Evolutionary conservation across 2,329 filamentous ascomycete species (phyloP).

Genomic region (Arthrobotrys sinensis): DNA sequence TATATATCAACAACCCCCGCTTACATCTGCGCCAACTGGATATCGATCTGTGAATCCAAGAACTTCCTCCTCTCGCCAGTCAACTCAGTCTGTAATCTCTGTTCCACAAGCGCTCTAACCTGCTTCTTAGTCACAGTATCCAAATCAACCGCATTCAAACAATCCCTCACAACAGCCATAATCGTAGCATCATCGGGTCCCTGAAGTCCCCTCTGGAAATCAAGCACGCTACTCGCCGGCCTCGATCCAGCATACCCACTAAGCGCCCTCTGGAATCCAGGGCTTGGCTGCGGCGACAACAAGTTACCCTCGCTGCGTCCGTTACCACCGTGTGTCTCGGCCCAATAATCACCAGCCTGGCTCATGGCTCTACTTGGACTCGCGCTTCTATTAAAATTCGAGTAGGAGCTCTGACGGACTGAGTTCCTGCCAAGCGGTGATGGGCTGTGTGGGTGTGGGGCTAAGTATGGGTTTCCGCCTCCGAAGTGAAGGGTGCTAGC

Average conservation of each 20-base stretch:
- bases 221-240: conserved; percentile 68
- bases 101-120: conserved; percentile 89
- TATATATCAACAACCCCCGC: conserved; percentile 17
- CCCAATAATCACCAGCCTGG: conserved; percentile 67
- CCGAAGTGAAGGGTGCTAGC: conserved; percentile 81
- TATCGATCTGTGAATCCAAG: conserved; percentile 93
- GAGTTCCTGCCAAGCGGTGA: conserved; percentile 74
- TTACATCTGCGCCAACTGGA: conserved; percentile 93
- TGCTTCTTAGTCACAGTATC: conserved; percentile 99
- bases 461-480: conserved; percentile 79
- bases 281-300: conserved; percentile 67
- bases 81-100: conserved; percentile 90
- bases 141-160: conserved; percentile 88
- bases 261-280: conserved; percentile 53
- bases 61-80: conserved; percentile 88
- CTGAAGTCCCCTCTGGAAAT: conserved; percentile 73
- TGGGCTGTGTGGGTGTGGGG: conserved; percentile 79
- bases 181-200: conserved; percentile 86
- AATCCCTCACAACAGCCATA: conserved; percentile 84
- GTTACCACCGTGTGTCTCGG: conserved; percentile 62
- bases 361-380: conserved; percentile 72
- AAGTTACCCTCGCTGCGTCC: conserved; percentile 66
- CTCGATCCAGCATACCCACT: conserved; percentile 63
- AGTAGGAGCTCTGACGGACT: conserved; percentile 66
- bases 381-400: conserved; percentile 60